Evolutionary conservation across 2,329 filamentous ascomycete species (phyloP), one percentile per base, ranked within the genome.

Genomic region (Colletotrichum simmondsii): DNA sequence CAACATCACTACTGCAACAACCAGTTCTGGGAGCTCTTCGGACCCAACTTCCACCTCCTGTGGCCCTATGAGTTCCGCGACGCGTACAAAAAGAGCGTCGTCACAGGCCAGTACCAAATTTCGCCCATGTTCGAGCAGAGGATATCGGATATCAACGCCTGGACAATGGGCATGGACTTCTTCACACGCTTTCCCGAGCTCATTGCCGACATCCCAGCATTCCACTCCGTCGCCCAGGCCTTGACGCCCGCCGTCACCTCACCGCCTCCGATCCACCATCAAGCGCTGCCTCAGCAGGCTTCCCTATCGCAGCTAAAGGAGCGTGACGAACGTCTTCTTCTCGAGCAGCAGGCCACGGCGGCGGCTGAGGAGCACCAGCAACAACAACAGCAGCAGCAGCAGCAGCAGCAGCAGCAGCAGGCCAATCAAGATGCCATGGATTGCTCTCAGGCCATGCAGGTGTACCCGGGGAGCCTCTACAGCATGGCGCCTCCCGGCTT

Each of bases 1-100:
- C 77, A 80, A 12, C 79, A 80, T n/a, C 75, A 74, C 22, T 80
- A 80, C 68, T 80, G 79, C 32, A 75, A 71, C 19, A 80, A 80
- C 63, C 35, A 72, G 1, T 80, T 80, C 64, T 80, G 79, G 78
- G 74, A 78, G 1, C 69, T 79, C 0, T 77, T 80, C 14, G 66
- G 71, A 1, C 28, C 69, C 0, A 76, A 73, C 32, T 28, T 80
- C 4, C 78, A 74, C 8, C 60, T 80, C 1, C 68, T 75, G 8
- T 80, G 79, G 79, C 74, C 76, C 1, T 77, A 75, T 4, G 69
- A 70, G 0, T 79, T 80, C 32, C 67, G 76, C 19, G 78, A 80
- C 12, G 74, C 77, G 10, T 80, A 79, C 12, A 70, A 75, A n/a
- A 74, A 74, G 28, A 78, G 77, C 30, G 19, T 72, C 4, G 75